Evolutionary conservation across 257 asterid genomes (phyloP), one percentile per base, ranked within the genome.

Genomic region (Salvia hispanica): DNA sequence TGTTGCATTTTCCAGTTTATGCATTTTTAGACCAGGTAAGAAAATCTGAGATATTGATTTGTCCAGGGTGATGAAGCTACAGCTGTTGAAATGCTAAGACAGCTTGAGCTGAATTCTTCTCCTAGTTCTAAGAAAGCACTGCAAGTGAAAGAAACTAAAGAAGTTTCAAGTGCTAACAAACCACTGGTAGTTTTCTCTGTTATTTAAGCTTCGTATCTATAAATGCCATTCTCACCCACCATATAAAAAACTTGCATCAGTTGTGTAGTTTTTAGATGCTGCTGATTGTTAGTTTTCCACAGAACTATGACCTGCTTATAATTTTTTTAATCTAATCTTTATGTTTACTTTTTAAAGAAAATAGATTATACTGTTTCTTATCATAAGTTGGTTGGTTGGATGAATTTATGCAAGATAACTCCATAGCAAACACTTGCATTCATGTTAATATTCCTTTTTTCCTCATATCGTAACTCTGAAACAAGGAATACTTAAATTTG

Each of bases 61-160:
- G 37, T 83, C 55, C 86, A 94, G 99, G 95, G 83, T 61, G 95
- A 91, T 77, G 95, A 91, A 79, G 89, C 88, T 72, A 83, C 89
- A 46, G 91, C 85, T 51, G 76, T 74, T 69, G 99, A 88, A 78
- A 91, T 78, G 73, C 83, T 94, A 59, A 78, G 79, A 82, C 92
- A 86, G 82, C 86, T 87, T 66, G 91, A 85, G 70, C 72, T 37
- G 58, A 89, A 74, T 74, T 74, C 85, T 37, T 70, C 77, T 66
- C 74, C 85, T 60, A 79, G 85, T 64, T 72, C 87, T 45, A 85
- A 77, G 63, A 84, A 81, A 64, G 74, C 84, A 62, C 63, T 79
- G 80, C 85, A 81, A 58, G 80, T 13, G 58, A 88, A 82, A 75
- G 95, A 91, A 78, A 71, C 58, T 62, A 78, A 73, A 73, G 92